Evolutionary conservation across 2,329 filamentous ascomycete species (phyloP), one percentile per base, ranked within the genome.

Genomic region (Helotiales sp.): DNA sequence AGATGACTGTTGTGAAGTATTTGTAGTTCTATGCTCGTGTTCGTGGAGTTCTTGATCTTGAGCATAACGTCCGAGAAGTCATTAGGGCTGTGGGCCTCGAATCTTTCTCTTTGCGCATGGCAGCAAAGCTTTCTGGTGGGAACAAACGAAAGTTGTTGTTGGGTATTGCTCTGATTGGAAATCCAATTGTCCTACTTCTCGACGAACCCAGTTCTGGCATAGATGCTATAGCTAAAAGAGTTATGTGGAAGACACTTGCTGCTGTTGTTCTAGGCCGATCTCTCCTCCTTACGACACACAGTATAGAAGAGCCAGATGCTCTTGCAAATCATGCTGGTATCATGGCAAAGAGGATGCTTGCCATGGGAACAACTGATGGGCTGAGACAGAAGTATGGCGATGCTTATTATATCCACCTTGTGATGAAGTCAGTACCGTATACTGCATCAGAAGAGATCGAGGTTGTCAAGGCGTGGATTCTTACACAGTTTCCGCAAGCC

Each of bases 241-340:
- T 96, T 71, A 97, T 98, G 92, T 97, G 95, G 95, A 88, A 88
- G 65, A 97, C 93, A 0, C 83, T 97, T 0, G 87, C 87, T 3
- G 85, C 88, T 1, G 89, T 94, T 3, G 89, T 91, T 0, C 86
- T 88, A 0, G 93, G 93, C 0, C 87, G 94, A n/a, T 92, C 90
- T 0, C 87, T 97, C 17, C 83, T 98, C 1, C 85, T 98, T 20
- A 97, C 95, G 0, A 97, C 95, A 0, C 95, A 98, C 78, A 92
- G 88, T 58, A 97, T 97, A 93, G 94, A 97, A 78, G 95, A 97
- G 80, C 94, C 94, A 0, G 93, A 97, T 75, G 93, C 93, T 0
- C 84, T 98, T 2, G 94, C 94, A 0, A 89, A 88, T 32, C 86
- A 93, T 1, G 93, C 91, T 0, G 95, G 93, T 15, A 97, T 98